Base-by-base conservation (phyloP, 768 basidiomycete species). In the Gloeopeniophorella convolvens region DNA sequence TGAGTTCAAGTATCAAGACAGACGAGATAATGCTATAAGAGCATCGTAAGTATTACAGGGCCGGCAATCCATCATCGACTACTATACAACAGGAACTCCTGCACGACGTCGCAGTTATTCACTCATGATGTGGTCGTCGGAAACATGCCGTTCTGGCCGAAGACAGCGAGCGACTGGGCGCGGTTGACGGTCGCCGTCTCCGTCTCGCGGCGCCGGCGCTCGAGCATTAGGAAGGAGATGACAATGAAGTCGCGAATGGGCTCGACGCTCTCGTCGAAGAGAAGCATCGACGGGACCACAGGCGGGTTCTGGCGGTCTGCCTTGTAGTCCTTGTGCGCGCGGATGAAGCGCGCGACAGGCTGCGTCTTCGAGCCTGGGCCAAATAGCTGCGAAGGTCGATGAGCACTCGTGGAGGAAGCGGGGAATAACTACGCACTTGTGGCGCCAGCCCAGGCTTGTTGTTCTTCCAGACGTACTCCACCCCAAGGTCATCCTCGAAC, bases 281-380 rank as follows among this genome's bases (percentile, higher is more conserved):
- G 31, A 15, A 58, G 57, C 41, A n/a, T 51, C 39, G 52, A 55
- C 16, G 52, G 55, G 4, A 55, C 28, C 15, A 51, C 27, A 8
- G 45, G 44, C 3, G 49, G 46, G 24, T 44, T 48, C 46, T 54
- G 30, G 31, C 52, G 52, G 18, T 48, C 37, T 15, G 13, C 7
- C 27, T 46, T 24, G 30, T 50, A 43, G 33, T 54, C 47, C 23
- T 34, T 48, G 18, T 49, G 21, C n/a, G 45, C 21, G 42, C 49
- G 54, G 40, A 47, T 45, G 43, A 58, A 58, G 31, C 54, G 57
- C 5, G 57, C 57, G 15, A 58, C 48, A 15, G 57, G 57, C 28
- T 41, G 34, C 20, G 54, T 51, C 45, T 56, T 56, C 30, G 54
- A 51, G 24, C 12, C 30, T 18, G 49, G 54, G 18, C 55, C 49